Conservation (phyloP, 148 eudicot species). For the Rhododendron henanense region DNA sequence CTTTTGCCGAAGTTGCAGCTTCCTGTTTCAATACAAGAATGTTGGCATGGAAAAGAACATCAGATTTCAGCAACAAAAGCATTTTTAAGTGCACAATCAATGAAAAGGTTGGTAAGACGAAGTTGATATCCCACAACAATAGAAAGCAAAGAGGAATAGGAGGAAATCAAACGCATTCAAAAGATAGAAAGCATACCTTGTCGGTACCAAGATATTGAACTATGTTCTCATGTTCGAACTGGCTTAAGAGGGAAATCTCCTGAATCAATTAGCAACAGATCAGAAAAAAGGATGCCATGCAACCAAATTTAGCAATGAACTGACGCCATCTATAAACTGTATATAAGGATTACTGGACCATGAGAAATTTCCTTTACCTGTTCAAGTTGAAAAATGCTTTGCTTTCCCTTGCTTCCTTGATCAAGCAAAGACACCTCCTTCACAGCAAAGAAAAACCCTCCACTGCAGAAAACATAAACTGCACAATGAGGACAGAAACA, state of each 20-base stretch:
- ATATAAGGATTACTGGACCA: neutral
- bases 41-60: neutral
- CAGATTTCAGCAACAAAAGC: neutral
- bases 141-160: neutral
- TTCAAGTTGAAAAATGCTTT: conserved; percentile 65
- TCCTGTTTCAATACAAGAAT: neutral
- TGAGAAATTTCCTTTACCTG: conserved; percentile 41
- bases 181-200: conserved; percentile 28
- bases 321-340: neutral
- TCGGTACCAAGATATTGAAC: conserved; percentile 67
- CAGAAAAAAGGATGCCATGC: neutral
- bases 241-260: conserved; percentile 79
- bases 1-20: neutral
- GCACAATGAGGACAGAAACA: conserved; percentile 8
- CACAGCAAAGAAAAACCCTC: conserved; percentile 69
- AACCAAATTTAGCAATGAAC: neutral
- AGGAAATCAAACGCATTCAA: neutral
- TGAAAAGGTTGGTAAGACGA: neutral
- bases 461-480: conserved; percentile 40
- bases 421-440: conserved; percentile 84
- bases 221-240: conserved; percentile 81
- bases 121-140: neutral
- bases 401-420: conserved; percentile 64
- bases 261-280: conserved; percentile 17
- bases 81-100: neutral